Evolutionary conservation across 2,329 filamentous ascomycete genomes (phyloP).

Genomic region (Apiospora phragmitis): DNA sequence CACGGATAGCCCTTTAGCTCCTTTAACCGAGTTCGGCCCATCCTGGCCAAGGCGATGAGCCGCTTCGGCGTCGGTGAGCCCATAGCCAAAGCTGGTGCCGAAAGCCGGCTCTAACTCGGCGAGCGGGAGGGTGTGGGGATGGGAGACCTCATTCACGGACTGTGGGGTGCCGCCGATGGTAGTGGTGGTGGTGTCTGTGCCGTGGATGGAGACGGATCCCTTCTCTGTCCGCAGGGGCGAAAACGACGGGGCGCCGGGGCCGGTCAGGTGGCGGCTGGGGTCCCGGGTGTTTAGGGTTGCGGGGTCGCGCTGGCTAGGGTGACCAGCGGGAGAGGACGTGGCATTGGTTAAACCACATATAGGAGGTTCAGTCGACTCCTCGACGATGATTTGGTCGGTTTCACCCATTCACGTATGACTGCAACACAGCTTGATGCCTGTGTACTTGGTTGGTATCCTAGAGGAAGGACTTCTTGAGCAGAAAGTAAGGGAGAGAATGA

Average conservation of each 20-base stretch:
- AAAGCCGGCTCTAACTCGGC: slow-evolving; percentile 35
- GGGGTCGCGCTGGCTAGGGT: slow-evolving; percentile 16
- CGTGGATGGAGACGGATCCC: slow-evolving; percentile 9
- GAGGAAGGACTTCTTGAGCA: slow-evolving; percentile 15
- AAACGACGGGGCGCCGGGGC: neutral
- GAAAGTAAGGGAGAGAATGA: slow-evolving; percentile 18
- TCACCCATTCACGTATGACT: slow-evolving; percentile 34
- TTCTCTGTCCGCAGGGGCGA: slow-evolving; percentile 14
- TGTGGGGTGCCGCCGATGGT: slow-evolving; percentile 14
- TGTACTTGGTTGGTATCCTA: slow-evolving; percentile 8
- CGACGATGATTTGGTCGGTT: slow-evolving; percentile 31
- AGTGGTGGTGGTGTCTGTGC: too few species aligned
- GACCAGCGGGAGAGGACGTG: slow-evolving; percentile 20
- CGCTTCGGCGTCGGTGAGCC: slow-evolving; percentile 63
- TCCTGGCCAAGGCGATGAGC: slow-evolving; percentile 63
- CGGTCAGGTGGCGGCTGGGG: neutral
- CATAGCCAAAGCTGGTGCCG: slow-evolving; percentile 52
- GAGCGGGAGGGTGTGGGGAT: slow-evolving; percentile 32
- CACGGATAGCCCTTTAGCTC: slow-evolving; percentile 69
- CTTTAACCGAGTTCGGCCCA: slow-evolving; percentile 71
- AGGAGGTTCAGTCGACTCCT: slow-evolving; percentile 37
- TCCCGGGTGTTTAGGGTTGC: slow-evolving; percentile 8
- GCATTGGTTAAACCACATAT: slow-evolving; percentile 29
- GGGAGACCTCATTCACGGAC: slow-evolving; percentile 4
- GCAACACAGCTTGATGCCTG: slow-evolving; percentile 17